These are phyloP conservation scores for Solanum hybrid DNA, from an alignment of 305 asterid species.

Conservation along the genomic window DNA sequence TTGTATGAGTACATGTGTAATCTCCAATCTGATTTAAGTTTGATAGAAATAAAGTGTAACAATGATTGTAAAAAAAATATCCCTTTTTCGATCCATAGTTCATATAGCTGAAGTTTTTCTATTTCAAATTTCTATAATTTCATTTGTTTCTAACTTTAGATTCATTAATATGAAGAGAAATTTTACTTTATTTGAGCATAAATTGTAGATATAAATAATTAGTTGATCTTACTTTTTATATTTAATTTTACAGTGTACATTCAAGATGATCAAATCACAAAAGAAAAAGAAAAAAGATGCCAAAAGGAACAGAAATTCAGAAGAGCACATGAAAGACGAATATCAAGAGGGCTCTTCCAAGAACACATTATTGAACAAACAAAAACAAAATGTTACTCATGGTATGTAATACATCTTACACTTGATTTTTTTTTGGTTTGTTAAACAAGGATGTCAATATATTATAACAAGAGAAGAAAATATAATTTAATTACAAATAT, in stretches of 20 bases:
- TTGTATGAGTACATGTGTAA: not conserved
- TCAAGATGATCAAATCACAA: not conserved
- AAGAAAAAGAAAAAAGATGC: not conserved
- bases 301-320: not conserved
- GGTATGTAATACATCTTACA: not conserved
- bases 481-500: not conserved
- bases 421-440: not conserved
- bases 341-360: not conserved
- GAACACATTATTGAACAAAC: not conserved
- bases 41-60: not conserved
- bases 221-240: not conserved
- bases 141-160: not conserved
- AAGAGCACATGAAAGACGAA: not conserved
- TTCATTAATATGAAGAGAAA: not conserved
- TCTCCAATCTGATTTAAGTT: not conserved
- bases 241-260: not conserved
- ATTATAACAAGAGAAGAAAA: not conserved
- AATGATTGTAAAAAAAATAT: not conserved
- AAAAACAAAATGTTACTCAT: not conserved
- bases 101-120: not conserved
- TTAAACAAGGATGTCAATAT: not conserved
- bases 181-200: not conserved
- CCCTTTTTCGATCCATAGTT: not conserved
- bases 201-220: not conserved
- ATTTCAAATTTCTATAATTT: not conserved